Conservation (phyloP, 768 basidiomycete genomes). For the Rhizopogon roseolus region DNA sequence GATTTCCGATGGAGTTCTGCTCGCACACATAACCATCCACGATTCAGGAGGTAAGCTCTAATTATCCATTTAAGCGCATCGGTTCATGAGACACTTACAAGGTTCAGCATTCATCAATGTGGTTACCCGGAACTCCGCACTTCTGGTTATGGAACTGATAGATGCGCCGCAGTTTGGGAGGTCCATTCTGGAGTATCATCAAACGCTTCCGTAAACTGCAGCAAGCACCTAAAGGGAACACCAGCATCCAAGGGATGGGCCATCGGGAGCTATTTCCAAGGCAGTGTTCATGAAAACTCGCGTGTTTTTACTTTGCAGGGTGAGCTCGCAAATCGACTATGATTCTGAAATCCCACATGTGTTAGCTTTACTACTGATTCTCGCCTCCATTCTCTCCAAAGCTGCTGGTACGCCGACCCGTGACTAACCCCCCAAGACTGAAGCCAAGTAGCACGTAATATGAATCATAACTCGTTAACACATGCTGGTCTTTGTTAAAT, state of each 20-base stretch:
- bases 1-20: background rate
- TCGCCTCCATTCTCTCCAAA: background rate
- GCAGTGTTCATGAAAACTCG: background rate
- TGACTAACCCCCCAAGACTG: too few relatives aligned
- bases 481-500: too few relatives aligned
- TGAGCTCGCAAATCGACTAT: background rate
- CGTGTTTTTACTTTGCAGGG: background rate
- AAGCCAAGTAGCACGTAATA: too few relatives aligned
- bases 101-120: background rate
- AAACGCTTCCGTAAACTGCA: background rate
- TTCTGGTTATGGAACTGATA: background rate
- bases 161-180: background rate
- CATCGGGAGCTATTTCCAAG: background rate
- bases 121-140: background rate
- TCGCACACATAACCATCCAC: background rate
- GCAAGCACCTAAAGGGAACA: background rate
- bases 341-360: background rate
- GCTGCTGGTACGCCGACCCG: background rate
- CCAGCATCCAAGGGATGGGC: background rate
- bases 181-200: background rate
- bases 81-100: background rate
- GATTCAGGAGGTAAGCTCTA: background rate
- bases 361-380: background rate
- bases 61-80: background rate
- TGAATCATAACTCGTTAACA: too few relatives aligned